Evolutionary conservation across 2,329 filamentous ascomycete species (phyloP).

Genomic region (Fusarium foetens): DNA sequence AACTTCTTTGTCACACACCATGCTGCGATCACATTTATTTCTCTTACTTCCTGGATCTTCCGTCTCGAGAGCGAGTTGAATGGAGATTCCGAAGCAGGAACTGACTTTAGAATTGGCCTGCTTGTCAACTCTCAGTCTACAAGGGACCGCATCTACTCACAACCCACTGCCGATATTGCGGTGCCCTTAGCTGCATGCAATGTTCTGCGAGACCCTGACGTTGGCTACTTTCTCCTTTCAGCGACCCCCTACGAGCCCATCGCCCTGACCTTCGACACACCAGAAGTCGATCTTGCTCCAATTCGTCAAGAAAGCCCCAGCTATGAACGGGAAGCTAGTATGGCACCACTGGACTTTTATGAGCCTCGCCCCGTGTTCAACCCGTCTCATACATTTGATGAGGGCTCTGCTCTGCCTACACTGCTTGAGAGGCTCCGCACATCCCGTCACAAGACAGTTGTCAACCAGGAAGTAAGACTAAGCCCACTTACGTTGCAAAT

Average conservation of each 20-base stretch:
- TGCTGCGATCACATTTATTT: constrained; percentile 68
- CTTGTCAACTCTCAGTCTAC: constrained; percentile 68
- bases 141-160: constrained; percentile 67
- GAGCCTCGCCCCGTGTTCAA: constrained; percentile 75
- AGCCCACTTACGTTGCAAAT: constrained; percentile 76
- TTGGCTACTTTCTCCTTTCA: constrained; percentile 72
- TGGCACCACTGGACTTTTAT: constrained; percentile 62
- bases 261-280: constrained; percentile 67
- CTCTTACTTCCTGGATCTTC: constrained; percentile 71
- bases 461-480: constrained; percentile 75
- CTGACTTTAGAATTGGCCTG: constrained; percentile 70
- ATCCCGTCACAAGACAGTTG: constrained; percentile 67
- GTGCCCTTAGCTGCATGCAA: constrained; percentile 64
- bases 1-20: constrained; percentile 71
- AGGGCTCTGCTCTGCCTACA: constrained; percentile 64
- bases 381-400: constrained; percentile 68
- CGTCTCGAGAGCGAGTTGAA: constrained; percentile 70
- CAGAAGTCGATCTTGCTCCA: constrained; percentile 62
- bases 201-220: constrained; percentile 68
- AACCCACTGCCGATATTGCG: constrained; percentile 57
- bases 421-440: constrained; percentile 68
- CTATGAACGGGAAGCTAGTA: constrained; percentile 55
- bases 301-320: constrained; percentile 56
- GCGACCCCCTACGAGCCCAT: constrained; percentile 68
- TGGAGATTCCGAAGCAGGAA: constrained; percentile 65